Base-by-base conservation (phyloP, 1,284 basidiomycete species). In the Leccinum olivaceoglutinosum region DNA sequence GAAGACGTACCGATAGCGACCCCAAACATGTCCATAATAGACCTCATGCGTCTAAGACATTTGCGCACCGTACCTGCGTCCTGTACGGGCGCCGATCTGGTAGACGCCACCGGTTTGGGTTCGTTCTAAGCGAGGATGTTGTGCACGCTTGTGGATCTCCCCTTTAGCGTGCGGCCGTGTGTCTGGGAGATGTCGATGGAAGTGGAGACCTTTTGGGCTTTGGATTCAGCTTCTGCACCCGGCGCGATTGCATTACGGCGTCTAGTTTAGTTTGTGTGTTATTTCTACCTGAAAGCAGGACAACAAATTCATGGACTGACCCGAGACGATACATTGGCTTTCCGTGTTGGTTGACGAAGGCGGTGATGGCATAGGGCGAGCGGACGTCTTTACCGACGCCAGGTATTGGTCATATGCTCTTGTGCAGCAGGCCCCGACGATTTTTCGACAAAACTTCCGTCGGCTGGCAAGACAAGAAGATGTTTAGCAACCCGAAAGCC, bases 301-400 rank as follows among this genome's bases (percentile, higher is more conserved):
- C 34, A 39, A 21, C n/a, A 8, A 25, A 32, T 21, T 32, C 1
- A 54, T 9, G 21, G 5, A 81, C 86, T 76, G 67, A 90, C 89
- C 88, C 86, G 57, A 92, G 81, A 55, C 90, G 85, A 75, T 81
- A 91, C 81, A 88, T 85, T 71, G 82, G 80, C 71, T 84, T 85
- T 60, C 89, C 90, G 74, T 90, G 86, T 70, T 90, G 88, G 70
- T 89, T 92, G 61, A 88, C 81, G 69, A 90, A 87, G 6, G 86
- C 85, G 25, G 89, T 92, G 67, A 92, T 89, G 54, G 85, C 85
- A 71, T 87, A 92, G 2, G 90, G 90, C 10, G 89, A 91, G 44
- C 87, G 85, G 16, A 86, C 78, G 64, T 84, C 79, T 71, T 82
- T 82, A 51, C 83, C 81, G 41, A 91, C 88, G 16, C 89, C 87